phyloP scores from a whole-genome alignment of 345 rosid species.

The Bruguiera parviflora region DNA sequence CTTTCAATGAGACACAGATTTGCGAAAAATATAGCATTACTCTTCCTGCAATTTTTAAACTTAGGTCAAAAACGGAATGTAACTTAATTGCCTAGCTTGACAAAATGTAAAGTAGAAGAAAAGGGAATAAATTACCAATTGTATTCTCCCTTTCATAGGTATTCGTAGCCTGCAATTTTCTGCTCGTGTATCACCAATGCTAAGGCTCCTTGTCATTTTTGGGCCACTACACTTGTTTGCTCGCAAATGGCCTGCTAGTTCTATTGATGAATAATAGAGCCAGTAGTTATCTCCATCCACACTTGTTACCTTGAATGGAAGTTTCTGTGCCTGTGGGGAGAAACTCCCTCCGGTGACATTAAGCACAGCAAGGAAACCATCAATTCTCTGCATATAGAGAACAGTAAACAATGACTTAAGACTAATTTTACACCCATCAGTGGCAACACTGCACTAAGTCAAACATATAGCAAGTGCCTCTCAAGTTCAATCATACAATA shows the following conservation, averaged over 20 bases:
- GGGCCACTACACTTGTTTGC: constrained; percentile 47
- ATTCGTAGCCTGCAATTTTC: constrained; percentile 64
- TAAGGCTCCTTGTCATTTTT: constrained; percentile 48
- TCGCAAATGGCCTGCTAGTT: constrained; percentile 52
- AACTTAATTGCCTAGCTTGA: background rate
- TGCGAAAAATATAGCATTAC: background rate
- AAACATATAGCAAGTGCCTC: background rate
- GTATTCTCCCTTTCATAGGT: constrained; percentile 91
- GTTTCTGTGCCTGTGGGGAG: constrained; percentile 84
- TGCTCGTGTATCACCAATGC: constrained; percentile 51
- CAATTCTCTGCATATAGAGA: constrained; percentile 52
- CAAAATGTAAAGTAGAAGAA: constrained; percentile 2
- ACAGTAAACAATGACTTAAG: constrained; percentile 2
- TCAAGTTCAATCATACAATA: background rate
- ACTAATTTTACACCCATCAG: background rate
- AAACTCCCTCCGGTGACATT: constrained; percentile 84
- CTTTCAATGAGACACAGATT: too few relatives aligned
- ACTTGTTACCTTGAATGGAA: constrained; percentile 84
- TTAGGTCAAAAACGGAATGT: background rate
- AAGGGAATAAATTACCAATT: constrained; percentile 54
- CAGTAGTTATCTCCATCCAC: constrained; percentile 81
- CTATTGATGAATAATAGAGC: constrained; percentile 79
- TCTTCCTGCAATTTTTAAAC: background rate
- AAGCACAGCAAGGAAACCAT: constrained; percentile 93
- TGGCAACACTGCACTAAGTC: background rate